These are phyloP conservation scores for Lasiodiplodia citricola DNA, from an alignment of 2,329 filamentous ascomycete genomes.

Conservation along the genomic window DNA sequence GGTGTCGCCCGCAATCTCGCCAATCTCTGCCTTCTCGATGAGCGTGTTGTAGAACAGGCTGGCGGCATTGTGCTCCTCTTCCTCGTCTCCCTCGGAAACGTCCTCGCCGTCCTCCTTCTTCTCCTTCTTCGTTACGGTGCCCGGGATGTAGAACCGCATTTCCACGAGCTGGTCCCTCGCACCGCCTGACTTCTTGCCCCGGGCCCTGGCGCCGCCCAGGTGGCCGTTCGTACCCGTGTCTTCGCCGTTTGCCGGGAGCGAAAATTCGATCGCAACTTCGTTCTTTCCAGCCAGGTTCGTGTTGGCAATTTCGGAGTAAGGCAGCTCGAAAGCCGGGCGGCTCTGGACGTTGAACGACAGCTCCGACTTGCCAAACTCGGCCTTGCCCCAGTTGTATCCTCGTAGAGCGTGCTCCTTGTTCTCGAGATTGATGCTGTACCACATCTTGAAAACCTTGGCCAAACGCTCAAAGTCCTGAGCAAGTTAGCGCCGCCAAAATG, in stretches of 20 bases:
- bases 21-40: slow-evolving; percentile 98
- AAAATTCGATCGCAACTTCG: slow-evolving; percentile 95
- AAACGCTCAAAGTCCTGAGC: slow-evolving; percentile 84
- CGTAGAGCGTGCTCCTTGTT: slow-evolving; percentile 91
- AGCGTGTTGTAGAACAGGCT: slow-evolving; percentile 98
- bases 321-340: slow-evolving; percentile 92
- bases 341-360: slow-evolving; percentile 97
- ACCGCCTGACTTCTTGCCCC: slow-evolving; percentile 87
- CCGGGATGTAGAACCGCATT: slow-evolving; percentile 98
- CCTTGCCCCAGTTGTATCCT: slow-evolving; percentile 99
- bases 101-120: slow-evolving; percentile 76
- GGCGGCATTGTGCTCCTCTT: slow-evolving; percentile 91
- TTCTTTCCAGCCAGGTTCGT: slow-evolving; percentile 98
- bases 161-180: slow-evolving; percentile 93
- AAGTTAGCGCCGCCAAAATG: not conserved
- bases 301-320: slow-evolving; percentile 96
- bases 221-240: slow-evolving; percentile 76
- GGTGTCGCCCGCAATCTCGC: slow-evolving; percentile 97
- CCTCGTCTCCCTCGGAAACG: slow-evolving; percentile 62
- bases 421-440: slow-evolving; percentile 94
- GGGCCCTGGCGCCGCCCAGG: slow-evolving; percentile 73
- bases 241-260: slow-evolving; percentile 72
- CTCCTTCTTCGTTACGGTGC: slow-evolving; percentile 73
- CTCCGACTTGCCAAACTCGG: slow-evolving; percentile 94
- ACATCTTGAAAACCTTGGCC: slow-evolving; percentile 93